Conservation (phyloP, 139 green algal genomes). For the Chlamydomonas incerta region DNA sequence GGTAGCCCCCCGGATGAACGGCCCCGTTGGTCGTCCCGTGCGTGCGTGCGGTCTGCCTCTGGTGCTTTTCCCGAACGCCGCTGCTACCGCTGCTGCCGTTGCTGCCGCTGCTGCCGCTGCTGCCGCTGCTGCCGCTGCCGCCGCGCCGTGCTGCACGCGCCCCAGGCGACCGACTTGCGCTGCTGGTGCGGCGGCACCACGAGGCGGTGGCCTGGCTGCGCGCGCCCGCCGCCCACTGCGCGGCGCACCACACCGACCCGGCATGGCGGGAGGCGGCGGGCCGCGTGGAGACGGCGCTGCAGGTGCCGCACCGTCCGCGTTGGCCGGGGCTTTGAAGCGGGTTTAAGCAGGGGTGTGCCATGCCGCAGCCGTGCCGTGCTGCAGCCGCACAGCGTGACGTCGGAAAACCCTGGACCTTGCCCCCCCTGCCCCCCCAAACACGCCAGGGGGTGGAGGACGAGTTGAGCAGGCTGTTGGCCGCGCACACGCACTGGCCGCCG, state of each 20-base stretch:
- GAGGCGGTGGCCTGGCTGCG: background rate
- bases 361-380: too few relatives aligned
- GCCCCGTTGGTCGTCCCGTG: too few relatives aligned
- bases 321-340: too few relatives aligned
- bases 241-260: background rate
- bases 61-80: background rate
- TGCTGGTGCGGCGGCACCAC: background rate
- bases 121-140: too few relatives aligned
- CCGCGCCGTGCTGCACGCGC: too few relatives aligned
- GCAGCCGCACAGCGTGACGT: too few relatives aligned
- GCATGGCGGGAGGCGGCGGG: background rate
- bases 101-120: background rate
- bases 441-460: background rate
- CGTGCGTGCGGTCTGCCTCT: too few relatives aligned
- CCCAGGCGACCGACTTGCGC: background rate
- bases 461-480: background rate
- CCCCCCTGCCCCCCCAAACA: too few relatives aligned
- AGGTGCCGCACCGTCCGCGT: background rate
- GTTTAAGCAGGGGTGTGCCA: too few relatives aligned
- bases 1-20: too few relatives aligned
- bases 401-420: too few relatives aligned
- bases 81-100: background rate
- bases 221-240: constrained; percentile 12
- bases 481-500: background rate
- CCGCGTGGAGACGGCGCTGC: background rate